Evolutionary conservation across 2,329 filamentous ascomycete species (phyloP), one percentile per base, ranked within the genome.

Genomic region (Akanthomyces lecanii): DNA sequence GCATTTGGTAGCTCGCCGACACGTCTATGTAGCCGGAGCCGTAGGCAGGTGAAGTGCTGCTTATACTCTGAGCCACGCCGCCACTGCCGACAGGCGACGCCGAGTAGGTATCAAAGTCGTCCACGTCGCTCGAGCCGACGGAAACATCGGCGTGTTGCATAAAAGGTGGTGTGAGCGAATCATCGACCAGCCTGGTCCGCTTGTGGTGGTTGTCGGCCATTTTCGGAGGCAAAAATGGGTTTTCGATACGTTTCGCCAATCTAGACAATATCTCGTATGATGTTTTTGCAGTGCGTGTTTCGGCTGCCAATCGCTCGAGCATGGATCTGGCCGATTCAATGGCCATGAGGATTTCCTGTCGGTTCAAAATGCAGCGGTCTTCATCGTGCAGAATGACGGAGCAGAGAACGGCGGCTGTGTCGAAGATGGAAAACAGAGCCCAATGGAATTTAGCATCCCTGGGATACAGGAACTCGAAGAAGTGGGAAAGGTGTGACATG

Each of bases 361-460:
- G 77, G 14, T 73, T 74, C 5, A 76, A 75, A 3, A 83, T 71
- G 14, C 69, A 72, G 21, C 69, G 66, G 36, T 78, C 72, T n/a
- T 71, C 68, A 63, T 84, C 82, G 64, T 84, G 81, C 5, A 82
- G 74, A 7, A 84, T 71, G 3, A 81, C 78, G 0, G 81, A 83
- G 70, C 79, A 83, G 5, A 83, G 68, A 21, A 81, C 72, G 0
- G 81, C 79, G 0, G 80, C 76, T 0, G 79, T 81, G 64, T 84
- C 80, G 53, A 84, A 84, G 38, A 82, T 77, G 50, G 75, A 73
- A 62, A 83, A 84, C 0, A 81, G 71, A 6, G 81, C 76, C 58
- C 80, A 76, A 65, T 82, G 79, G 48, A 81, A 82, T 42, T 79
- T 81, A 6, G 77, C 75, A 51, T 82, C 79, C 28, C 28, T 52